A percentile compares a stretch with the other conserved stretches of the same genome.
These are phyloP conservation scores for Colletotrichum filicis DNA, from an alignment of 2,329 filamentous ascomycete species.

Conservation along the genomic window DNA sequence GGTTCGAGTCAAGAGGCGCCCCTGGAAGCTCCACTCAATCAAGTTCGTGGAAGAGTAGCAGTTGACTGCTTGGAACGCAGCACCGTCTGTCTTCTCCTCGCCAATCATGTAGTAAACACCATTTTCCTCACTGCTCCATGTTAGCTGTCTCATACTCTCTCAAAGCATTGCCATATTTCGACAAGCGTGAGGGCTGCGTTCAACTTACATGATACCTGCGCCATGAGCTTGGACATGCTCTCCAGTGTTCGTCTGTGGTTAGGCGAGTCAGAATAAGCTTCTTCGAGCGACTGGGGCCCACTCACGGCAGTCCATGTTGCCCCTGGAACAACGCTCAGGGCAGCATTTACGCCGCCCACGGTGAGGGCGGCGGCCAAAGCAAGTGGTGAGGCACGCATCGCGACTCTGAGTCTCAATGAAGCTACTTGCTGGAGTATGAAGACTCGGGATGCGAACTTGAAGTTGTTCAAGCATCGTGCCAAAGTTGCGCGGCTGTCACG, in stretches of 20 bases:
- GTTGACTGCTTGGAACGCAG: conserved; percentile 71
- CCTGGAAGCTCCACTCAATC: conserved; percentile 71
- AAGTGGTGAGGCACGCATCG: conserved; percentile 10
- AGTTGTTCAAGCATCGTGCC: neutral
- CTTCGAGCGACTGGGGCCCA: neutral
- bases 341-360: conserved; percentile 17
- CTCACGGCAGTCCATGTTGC: conserved; percentile 58
- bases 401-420: neutral
- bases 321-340: conserved; percentile 53
- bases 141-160: neutral
- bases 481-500: neutral
- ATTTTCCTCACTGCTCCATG: conserved; percentile 51
- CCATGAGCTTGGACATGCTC: conserved; percentile 75
- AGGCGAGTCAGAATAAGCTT: neutral
- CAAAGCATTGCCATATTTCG: neutral
- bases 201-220: conserved; percentile 63
- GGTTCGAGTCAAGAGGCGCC: conserved; percentile 66
- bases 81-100: conserved; percentile 75
- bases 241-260: conserved; percentile 52
- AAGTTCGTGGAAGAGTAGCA: conserved; percentile 74
- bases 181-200: neutral
- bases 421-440: neutral
- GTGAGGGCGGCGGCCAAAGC: conserved; percentile 10
- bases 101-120: conserved; percentile 75
- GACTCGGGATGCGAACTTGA: neutral